A percentile compares a stretch with the other conserved stretches of the same genome.
Conservation (phyloP, 2,329 filamentous ascomycete genomes). For the Penicillium sp. region DNA sequence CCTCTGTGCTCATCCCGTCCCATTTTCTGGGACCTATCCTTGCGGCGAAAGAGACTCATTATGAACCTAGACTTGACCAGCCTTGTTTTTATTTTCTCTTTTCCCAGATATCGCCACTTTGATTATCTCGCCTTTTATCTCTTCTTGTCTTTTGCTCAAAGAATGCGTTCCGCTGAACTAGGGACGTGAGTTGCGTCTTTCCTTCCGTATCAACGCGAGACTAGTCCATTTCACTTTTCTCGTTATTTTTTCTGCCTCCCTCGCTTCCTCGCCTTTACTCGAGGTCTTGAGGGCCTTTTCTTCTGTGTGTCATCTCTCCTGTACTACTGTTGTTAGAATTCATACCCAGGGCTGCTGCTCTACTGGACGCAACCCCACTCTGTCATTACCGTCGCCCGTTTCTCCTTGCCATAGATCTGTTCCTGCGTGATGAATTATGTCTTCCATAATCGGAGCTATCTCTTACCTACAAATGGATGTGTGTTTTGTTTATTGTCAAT, state of each 20-base stretch:
- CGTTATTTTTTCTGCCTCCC: not conserved
- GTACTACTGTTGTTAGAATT: constrained; percentile 16
- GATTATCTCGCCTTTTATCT: not conserved
- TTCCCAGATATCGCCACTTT: not conserved
- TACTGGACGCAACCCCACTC: not conserved
- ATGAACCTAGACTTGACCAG: constrained; percentile 11
- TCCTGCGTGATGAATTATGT: constrained; percentile 10
- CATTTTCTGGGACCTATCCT: not conserved
- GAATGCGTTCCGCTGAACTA: not conserved
- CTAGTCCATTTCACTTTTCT: not conserved
- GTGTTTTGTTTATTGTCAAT: not conserved
- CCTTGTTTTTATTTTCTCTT: not conserved
- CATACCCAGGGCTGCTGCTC: constrained; percentile 10
- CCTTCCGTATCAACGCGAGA: not conserved
- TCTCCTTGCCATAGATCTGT: constrained; percentile 2
- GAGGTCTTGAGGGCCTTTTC: not conserved
- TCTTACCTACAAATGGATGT: constrained; percentile 1
- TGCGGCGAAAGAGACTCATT: constrained; percentile 5
- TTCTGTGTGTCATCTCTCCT: not conserved
- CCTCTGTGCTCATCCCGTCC: not conserved
- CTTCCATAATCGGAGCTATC: constrained; percentile 9
- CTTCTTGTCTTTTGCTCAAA: not conserved
- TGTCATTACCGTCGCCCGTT: constrained; percentile 5
- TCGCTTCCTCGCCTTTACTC: not conserved
- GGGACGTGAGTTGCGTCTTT: not conserved